Evolutionary conservation across 106 monocot genomes (phyloP), one percentile per base, ranked within the genome.

Genomic region (Dendrobium nobile): DNA sequence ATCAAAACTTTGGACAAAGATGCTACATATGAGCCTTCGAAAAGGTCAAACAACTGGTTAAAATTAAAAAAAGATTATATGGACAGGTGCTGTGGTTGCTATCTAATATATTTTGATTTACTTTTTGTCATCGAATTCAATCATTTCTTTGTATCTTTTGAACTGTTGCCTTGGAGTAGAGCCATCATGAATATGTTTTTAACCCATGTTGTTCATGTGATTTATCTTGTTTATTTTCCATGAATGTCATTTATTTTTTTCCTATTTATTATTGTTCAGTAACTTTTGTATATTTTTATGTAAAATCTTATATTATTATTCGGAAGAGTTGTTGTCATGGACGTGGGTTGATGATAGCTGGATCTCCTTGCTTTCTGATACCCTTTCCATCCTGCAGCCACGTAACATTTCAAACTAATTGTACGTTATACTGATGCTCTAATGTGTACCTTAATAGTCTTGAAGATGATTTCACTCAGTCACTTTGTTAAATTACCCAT

Each of bases 61-160:
- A 98, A 98, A 80, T 77, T 98, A 87, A 98, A 98, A 81, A 98
- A 98, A 81, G 97, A 98, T 82, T 98, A 98, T 80, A 98, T 98
- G 97, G 97, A 98, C 77, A 98, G 97, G 97, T 97, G 81, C 79
- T 28, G 68, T 74, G 54, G 37, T 15, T 79, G 7, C 24, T n/a
- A 41, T 75, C 15, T 10, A 74, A 26, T 59, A 26, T 47, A 26
- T 27, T 80, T 26, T 67, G 42, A 7, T 3, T 81, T 19, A 54
- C 9, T n/a, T 74, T 73, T 28, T 58, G 51, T 10, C 42, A 73
- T 79, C 79, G 3, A 54, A 78, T 78, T 19, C 33, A 58, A 59
- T 41, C 17, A 18, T 76, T 47, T 5, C 5, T 26, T 47, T 76
- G 13, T 24, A 48, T 2, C 47, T 76, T 48, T 76, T 26, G 48